Conservation (phyloP, 1,284 basidiomycete species). For the Ceratobasidium sp. region DNA sequence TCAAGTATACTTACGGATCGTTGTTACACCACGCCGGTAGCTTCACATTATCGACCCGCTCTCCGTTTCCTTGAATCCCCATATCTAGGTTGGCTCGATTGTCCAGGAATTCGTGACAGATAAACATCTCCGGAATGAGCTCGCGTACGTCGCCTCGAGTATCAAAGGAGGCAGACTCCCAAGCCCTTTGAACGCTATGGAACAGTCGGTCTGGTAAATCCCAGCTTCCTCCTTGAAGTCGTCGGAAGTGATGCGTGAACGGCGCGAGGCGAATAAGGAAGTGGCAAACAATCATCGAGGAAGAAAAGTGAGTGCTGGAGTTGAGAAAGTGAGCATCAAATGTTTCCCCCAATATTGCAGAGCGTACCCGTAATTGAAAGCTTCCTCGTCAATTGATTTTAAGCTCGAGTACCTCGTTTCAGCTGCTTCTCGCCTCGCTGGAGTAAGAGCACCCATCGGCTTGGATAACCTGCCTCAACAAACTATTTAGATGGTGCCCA, state of each 20-base stretch:
- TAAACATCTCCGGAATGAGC: constrained; percentile 93
- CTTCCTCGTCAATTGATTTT: constrained; percentile 82
- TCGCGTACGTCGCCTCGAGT: constrained; percentile 94
- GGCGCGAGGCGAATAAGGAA: constrained; percentile 92
- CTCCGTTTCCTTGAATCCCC: constrained; percentile 81
- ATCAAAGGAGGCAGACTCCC: constrained; percentile 86
- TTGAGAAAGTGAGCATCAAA: constrained; percentile 46
- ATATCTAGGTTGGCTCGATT: constrained; percentile 82
- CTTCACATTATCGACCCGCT: constrained; percentile 87
- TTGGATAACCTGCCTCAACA: constrained; percentile 68
- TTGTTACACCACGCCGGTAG: constrained; percentile 90
- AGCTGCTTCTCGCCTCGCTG: constrained; percentile 76
- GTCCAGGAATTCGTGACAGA: constrained; percentile 79
- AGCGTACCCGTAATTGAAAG: constrained; percentile 81
- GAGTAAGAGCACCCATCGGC: constrained; percentile 93
- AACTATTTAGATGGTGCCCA: neutral
- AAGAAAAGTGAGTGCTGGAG: constrained; percentile 88
- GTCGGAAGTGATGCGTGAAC: constrained; percentile 93
- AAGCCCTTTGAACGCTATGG: constrained; percentile 81
- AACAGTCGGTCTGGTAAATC: constrained; percentile 96
- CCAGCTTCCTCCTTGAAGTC: constrained; percentile 91
- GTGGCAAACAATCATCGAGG: constrained; percentile 96
- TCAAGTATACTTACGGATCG: constrained; percentile 47
- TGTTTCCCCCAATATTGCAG: neutral
- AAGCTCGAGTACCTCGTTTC: constrained; percentile 79